A percentile compares a stretch with the other conserved stretches of the same genome.
Evolutionary conservation across 164 flowering plant genomes (phyloP).

Genomic region (Akebia trifoliata): DNA sequence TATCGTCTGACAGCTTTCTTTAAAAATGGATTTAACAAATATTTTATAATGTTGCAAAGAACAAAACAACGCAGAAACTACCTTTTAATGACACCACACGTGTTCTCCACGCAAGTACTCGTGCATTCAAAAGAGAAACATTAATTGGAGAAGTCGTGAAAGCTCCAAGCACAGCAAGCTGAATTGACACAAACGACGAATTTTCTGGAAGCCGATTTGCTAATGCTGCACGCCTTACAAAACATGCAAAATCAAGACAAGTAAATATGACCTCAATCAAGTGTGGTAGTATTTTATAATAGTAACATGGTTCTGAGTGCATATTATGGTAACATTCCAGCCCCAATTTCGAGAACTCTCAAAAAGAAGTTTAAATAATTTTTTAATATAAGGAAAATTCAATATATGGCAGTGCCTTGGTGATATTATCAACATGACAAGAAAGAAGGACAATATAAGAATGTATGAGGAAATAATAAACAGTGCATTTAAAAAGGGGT

Average conservation of each 20-base stretch:
- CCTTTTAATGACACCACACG: conserved; percentile 63
- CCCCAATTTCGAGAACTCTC: too few relatives aligned
- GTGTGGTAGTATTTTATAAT: not conserved
- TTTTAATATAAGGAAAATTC: too few relatives aligned
- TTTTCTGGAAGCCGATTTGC: conserved; percentile 37
- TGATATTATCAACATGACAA: not conserved
- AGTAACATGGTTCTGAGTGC: not conserved
- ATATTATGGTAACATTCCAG: not conserved
- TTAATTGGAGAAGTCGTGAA: conserved; percentile 62
- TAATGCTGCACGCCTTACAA: conserved; percentile 36
- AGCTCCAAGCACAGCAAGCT: conserved; percentile 46
- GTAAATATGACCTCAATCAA: not conserved
- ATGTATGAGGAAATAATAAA: not conserved
- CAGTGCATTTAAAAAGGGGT: not conserved
- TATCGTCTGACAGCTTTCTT: conserved; percentile 3
- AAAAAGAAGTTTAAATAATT: too few relatives aligned
- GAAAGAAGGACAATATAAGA: not conserved
- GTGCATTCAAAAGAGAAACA: conserved; percentile 43
- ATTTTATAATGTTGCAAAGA: not conserved
- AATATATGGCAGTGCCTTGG: too few relatives aligned
- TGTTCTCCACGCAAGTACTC: conserved; percentile 73
- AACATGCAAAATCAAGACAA: conserved; percentile 6
- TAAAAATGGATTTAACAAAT: not conserved
- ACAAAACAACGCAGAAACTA: conserved; percentile 15
- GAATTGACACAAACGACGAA: conserved; percentile 41